These are phyloP conservation scores for Nitzschia sp. DNA, from an alignment of 108 stramenopile species.

Conservation along the genomic window DNA sequence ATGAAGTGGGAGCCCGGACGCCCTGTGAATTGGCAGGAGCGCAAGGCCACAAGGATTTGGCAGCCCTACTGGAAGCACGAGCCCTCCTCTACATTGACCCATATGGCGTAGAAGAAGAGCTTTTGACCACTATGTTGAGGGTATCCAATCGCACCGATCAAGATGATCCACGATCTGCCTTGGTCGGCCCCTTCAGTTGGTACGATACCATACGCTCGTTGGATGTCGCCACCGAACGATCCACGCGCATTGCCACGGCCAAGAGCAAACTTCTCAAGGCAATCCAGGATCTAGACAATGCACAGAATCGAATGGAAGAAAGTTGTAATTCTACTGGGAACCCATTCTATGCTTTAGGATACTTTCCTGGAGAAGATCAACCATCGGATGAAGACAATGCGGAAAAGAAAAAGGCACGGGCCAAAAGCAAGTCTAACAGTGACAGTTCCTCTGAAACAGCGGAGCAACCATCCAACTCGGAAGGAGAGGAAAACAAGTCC, in stretches of 20 bases:
- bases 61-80: slow-evolving; percentile 51
- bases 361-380: no score
- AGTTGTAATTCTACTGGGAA: neutral
- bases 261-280: slow-evolving; percentile 13
- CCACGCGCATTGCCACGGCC: slow-evolving; percentile 9
- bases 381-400: no score
- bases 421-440: neutral
- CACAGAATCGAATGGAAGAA: neutral
- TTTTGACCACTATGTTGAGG: slow-evolving; percentile 26
- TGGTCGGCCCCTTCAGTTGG: slow-evolving; percentile 16
- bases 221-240: slow-evolving; percentile 18
- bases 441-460: neutral
- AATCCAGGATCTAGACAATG: neutral
- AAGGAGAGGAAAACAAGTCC: neutral
- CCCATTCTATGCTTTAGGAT: neutral
- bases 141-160: slow-evolving; percentile 10
- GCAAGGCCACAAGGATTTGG: slow-evolving; percentile 33
- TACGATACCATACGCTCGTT: slow-evolving; percentile 28
- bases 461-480: neutral
- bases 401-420: neutral
- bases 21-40: slow-evolving; percentile 48
- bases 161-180: neutral
- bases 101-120: slow-evolving; percentile 53
- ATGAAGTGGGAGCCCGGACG: slow-evolving; percentile 39
- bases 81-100: slow-evolving; percentile 52